Base-by-base conservation (phyloP, 306 rosid species). In the Fagus sylvatica region DNA sequence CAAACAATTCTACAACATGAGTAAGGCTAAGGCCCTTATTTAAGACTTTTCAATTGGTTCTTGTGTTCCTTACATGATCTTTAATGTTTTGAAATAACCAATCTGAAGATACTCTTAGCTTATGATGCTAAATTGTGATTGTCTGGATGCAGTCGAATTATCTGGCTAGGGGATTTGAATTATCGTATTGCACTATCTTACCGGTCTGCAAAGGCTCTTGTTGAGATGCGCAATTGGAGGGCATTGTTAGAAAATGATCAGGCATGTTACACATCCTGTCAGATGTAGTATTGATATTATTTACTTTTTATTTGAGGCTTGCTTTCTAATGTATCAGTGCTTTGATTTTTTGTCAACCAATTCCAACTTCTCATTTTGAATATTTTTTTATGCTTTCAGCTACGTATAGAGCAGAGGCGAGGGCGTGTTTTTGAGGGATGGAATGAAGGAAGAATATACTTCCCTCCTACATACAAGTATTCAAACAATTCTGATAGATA, bases 381-480 rank as follows among this genome's bases (percentile, higher is more conserved):
- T 62, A 61, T 60, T 40, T 69, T 46, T 66, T 77, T 7, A 60
- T 73, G 37, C 66, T 82, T 87, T 84, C 94, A 96, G 99, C 82
- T 96, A 62, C 88, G 93, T 76, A 90, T 93, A 19, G 98, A 96
- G 79, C 97, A 75, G 56, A 88, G 88, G 76, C 87, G 81, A 16
- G 97, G 99, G 34, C 91, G 88, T 3, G 96, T 96, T 57, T 96
- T 96, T 66, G 87, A 84, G 73, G 97, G 96, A 74, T 96, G 99
- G 99, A 86, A 75, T 67, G 99, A 96, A 80, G 99, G 99, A 82
- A 89, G 61, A 83, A 93, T 96, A 82, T 96, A 90, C 77, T 96
- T 96, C 82, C 99, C 99, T 86, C 99, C 99, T 10, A 96, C 99
- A 42, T 96, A 96, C 89, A 96, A 96, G 84, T 96, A 96, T 78